A percentile compares a stretch with the other conserved stretches of the same genome.
Conservation (phyloP, 257 asterid genomes). For the Plantago ovata region DNA sequence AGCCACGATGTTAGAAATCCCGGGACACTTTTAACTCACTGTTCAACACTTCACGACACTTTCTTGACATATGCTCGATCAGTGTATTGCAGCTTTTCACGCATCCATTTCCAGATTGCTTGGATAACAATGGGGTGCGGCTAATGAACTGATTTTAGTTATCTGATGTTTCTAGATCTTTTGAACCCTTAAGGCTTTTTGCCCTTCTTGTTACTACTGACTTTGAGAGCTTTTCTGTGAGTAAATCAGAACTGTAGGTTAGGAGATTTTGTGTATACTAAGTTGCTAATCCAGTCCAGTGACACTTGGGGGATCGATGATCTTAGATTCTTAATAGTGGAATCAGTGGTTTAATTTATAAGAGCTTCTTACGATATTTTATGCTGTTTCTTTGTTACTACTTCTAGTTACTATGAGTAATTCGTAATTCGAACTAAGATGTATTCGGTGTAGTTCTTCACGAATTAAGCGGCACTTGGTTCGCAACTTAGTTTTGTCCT, state of each 20-base stretch:
- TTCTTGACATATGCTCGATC: not conserved
- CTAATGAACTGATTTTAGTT: not conserved
- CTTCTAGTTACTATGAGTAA: too few relatives aligned
- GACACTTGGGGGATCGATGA: not conserved
- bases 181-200: not conserved
- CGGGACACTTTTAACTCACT: too few relatives aligned
- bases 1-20: too few relatives aligned
- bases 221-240: not conserved
- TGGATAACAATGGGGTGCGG: not conserved
- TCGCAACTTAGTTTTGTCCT: too few relatives aligned
- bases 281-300: not conserved
- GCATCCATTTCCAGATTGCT: not conserved
- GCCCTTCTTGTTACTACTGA: not conserved
- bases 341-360: too few relatives aligned
- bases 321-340: too few relatives aligned
- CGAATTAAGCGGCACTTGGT: too few relatives aligned
- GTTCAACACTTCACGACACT: too few relatives aligned
- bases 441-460: too few relatives aligned
- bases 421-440: too few relatives aligned
- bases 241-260: constrained; percentile 1
- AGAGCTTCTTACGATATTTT: too few relatives aligned
- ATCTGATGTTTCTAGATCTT: not conserved
- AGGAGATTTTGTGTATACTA: not conserved
- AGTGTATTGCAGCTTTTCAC: not conserved
- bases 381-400: too few relatives aligned